Base-by-base conservation (phyloP, 2,329 filamentous ascomycete species). In the Cladobotryum mycophilum region DNA sequence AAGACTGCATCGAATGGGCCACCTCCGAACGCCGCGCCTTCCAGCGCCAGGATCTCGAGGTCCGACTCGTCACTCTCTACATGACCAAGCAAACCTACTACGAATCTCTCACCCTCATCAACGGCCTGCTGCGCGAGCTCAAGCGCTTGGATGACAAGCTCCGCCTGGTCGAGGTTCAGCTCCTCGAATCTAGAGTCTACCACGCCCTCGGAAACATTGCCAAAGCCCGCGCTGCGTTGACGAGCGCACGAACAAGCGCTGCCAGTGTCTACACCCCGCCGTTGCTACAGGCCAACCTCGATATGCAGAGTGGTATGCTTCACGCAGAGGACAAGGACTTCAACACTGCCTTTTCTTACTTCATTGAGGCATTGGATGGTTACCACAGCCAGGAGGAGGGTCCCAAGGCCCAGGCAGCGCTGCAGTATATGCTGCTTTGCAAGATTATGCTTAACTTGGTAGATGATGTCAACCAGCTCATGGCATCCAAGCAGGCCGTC, bases 1-100 rank as follows among this genome's bases (percentile, higher is more conserved):
- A 96, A 74, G 96, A 93, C 73, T 97, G 90, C 76, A 99, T 99
- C 83, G 92, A 97, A 75, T 99, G 93, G 93, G 93, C 93, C 45
- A 89, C 92, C 49, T 88, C 89, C 47, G 90, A 97, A 76, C 88
- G 91, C 62, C 87, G 93, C 66, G 89, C 89, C 54, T 99, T 99
- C 79, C 82, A 99, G 61, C 90, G 93, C 60, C 93, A 99, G 76
- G 96, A 95, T 71, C 89, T 99, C 66, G 90, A 99, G 78, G 95
- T 92, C 52, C 88, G 93, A 56, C 85, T 99, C 52, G 93, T 99
- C 49, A 80, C 83, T 48, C 85, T 99, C 55, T 89, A 96, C 76
- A 97, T 99, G 87, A 85, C 88, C 64, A 97, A 97, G 76, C 89
- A 96, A 69, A 86, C 90, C 51, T 97, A 96, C 76, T 97, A 97